Base-by-base conservation (phyloP, 495 filamentous ascomycete genomes). In the Letharia columbiana region DNA sequence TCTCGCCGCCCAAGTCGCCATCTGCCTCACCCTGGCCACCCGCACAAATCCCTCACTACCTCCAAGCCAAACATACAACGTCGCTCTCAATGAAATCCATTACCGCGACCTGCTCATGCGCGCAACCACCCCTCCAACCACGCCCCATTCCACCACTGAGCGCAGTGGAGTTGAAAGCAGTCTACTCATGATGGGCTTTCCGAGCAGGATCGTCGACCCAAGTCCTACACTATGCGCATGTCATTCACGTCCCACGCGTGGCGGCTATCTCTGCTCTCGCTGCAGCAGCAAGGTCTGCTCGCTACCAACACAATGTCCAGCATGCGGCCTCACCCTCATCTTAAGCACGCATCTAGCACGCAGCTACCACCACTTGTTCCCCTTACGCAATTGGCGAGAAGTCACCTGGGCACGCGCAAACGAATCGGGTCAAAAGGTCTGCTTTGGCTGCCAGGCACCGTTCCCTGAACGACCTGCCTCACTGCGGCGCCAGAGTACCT, bases 121-220 rank as follows among this genome's bases (percentile, higher is more conserved):
- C 44, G 83, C 89, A 47, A 98, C 93, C 10, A 96, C 90, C 12
- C 94, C 94, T 4, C 95, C 94, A 3, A 87, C 89, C 28, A 88
- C 90, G 7, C 86, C 87, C 72, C 84, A 87, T 70, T 61, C 69
- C n/a, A 54, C 60, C 17, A 62, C 41, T 13, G 65, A 69, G 40
- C 62, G 57, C 39, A 62, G 61, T 33, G 62, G 63, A 20, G 65
- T 54, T 15, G 67, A 63, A 42, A 82, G 85, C 57, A 88, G 89
- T 47, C 80, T 98, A 41, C 82, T 99, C 18, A 95, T 92, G 89
- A 98, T 98, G 95, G 95, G 94, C 6, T 99, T 99, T 71, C 94
- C 94, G n/a, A 92, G 88, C 57, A 86, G 94, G 20, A 89, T 89
- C n/a, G 85, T 92, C 60, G 90, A 91, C 64, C 78, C 84, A 20